Conservation (phyloP, 2,329 filamentous ascomycete genomes). For the Fusarium sp. region DNA sequence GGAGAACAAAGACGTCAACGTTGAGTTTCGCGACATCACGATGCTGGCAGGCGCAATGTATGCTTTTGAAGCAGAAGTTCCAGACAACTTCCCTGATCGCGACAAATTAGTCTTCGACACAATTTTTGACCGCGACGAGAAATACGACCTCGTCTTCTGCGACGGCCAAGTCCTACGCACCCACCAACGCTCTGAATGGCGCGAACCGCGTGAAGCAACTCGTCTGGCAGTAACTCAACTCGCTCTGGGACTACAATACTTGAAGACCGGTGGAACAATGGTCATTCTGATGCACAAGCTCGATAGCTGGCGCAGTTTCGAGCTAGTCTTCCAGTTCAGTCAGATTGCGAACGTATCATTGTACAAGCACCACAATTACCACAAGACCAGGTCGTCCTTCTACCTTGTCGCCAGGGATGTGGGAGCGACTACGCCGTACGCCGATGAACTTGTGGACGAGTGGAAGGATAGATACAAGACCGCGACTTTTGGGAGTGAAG, state of each 20-base stretch:
- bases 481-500: constrained; percentile 53
- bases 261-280: constrained; percentile 62
- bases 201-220: constrained; percentile 52
- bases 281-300: constrained; percentile 63
- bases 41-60: constrained; percentile 63
- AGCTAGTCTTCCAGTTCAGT: constrained; percentile 55
- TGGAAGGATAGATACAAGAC: constrained; percentile 58
- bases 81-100: constrained; percentile 40
- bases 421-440: constrained; percentile 49
- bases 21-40: constrained; percentile 60
- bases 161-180: constrained; percentile 61
- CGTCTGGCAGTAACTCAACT: constrained; percentile 57
- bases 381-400: constrained; percentile 62
- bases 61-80: constrained; percentile 44
- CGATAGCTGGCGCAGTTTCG: constrained; percentile 56
- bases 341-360: constrained; percentile 55
- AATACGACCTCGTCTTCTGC: constrained; percentile 61
- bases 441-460: constrained; percentile 50
- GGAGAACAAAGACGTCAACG: not conserved
- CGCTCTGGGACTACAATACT: constrained; percentile 59
- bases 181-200: constrained; percentile 51
- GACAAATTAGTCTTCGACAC: constrained; percentile 36
- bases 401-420: constrained; percentile 64
- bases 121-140: not conserved
- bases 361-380: constrained; percentile 58